Percentiles rank a stretch among this genome's conserved stretches.
Conservation (phyloP, 2,329 filamentous ascomycete species). For the Atkinsonella hypoxylon region DNA sequence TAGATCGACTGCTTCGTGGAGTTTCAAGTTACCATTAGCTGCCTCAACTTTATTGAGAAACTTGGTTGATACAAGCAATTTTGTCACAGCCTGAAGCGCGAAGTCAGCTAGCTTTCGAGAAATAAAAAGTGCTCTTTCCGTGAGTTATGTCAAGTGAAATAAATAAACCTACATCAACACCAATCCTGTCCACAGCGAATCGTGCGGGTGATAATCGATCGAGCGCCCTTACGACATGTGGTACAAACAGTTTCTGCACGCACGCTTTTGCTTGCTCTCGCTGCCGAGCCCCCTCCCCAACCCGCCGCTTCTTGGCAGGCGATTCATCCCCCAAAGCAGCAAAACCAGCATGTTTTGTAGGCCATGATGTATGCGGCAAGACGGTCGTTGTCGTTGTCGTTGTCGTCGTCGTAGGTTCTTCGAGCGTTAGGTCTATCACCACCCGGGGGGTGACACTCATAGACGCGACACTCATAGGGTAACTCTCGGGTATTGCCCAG, state of each 20-base stretch:
- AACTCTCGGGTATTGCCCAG: neutral
- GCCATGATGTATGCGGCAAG: neutral
- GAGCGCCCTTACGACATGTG: slow-evolving; percentile 18
- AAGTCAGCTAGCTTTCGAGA: neutral
- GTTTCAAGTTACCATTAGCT: slow-evolving; percentile 9
- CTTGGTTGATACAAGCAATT: slow-evolving; percentile 12
- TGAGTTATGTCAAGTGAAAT: too few relatives aligned
- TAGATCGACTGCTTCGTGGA: slow-evolving; percentile 11
- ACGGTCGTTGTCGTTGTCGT: neutral
- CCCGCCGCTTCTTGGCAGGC: slow-evolving; percentile 20
- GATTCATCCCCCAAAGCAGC: slow-evolving; percentile 12
- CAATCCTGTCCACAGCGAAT: slow-evolving; percentile 17
- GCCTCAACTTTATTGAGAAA: slow-evolving; percentile 15
- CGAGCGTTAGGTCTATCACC: slow-evolving; percentile 17
- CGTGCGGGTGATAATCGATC: slow-evolving; percentile 11
- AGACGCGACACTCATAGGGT: slow-evolving; percentile 17
- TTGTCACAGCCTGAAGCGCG: slow-evolving; percentile 11
- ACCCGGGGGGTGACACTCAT: slow-evolving; percentile 15
- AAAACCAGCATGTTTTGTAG: neutral
- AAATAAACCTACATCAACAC: slow-evolving; percentile 15
- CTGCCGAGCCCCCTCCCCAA: slow-evolving; percentile 9
- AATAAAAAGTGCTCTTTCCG: neutral
- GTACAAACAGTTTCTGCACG: slow-evolving; percentile 20
- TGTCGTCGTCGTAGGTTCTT: slow-evolving; percentile 3
- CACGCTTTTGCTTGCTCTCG: slow-evolving; percentile 14